phyloP scores from a whole-genome alignment of 73 alveolate species.

The Stentor coeruleus region DNA sequence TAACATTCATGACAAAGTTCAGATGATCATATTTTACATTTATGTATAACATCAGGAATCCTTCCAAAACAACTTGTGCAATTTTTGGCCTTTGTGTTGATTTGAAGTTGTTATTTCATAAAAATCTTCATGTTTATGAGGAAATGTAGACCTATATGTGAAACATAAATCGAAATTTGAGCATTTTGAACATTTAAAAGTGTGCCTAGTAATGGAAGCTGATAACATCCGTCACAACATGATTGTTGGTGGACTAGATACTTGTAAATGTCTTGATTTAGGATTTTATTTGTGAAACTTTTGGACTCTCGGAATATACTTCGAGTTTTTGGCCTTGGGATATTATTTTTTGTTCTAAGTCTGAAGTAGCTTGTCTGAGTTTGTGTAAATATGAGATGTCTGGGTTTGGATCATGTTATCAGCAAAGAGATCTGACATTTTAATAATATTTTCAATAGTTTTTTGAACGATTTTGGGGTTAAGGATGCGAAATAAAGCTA shows the following conservation, averaged over 20 bases:
- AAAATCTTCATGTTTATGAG: background rate
- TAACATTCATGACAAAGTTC: conserved; percentile 6
- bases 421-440: too few relatives aligned
- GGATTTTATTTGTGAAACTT: too few relatives aligned
- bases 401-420: too few relatives aligned
- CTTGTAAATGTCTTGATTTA: background rate
- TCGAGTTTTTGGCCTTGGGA: too few relatives aligned
- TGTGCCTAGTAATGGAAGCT: background rate
- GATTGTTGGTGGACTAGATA: background rate
- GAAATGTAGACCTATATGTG: background rate
- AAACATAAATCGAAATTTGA: conserved; percentile 9
- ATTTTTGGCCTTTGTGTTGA: background rate
- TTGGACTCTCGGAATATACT: too few relatives aligned
- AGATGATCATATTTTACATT: background rate
- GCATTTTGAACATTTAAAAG: conserved; percentile 4
- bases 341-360: too few relatives aligned
- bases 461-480: too few relatives aligned
- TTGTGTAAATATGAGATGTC: too few relatives aligned
- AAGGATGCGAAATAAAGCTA: too few relatives aligned
- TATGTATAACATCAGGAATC: background rate
- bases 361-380: too few relatives aligned
- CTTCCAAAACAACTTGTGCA: background rate
- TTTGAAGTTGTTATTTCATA: background rate
- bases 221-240: background rate
- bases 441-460: too few relatives aligned